These are phyloP conservation scores for Rhodotorula sp. DNA, from an alignment of 1,284 basidiomycete genomes.

Conservation along the genomic window DNA sequence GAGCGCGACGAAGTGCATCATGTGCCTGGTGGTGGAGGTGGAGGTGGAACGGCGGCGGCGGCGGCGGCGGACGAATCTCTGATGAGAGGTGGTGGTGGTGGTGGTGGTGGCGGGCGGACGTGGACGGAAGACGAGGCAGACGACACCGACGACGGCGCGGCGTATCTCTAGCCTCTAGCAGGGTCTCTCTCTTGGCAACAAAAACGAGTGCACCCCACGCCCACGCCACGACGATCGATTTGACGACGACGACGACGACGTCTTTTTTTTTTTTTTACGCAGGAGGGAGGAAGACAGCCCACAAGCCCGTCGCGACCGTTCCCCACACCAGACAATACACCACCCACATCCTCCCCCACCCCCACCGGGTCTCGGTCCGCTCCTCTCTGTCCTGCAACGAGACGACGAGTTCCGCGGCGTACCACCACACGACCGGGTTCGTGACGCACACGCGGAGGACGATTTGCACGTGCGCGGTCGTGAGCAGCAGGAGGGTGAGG, in stretches of 20 bases:
- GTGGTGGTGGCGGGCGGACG: neutral
- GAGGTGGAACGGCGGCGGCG: too few species aligned
- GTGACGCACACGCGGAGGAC: conserved; percentile 73
- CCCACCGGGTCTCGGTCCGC: neutral
- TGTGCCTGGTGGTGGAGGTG: neutral
- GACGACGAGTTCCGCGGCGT: conserved; percentile 62
- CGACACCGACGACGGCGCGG: too few species aligned
- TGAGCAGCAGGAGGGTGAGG: conserved; percentile 63
- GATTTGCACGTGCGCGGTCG: conserved; percentile 87
- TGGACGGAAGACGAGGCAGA: too few species aligned
- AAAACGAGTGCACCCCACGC: too few species aligned
- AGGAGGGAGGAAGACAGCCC: conserved; percentile 84
- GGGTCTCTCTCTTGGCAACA: too few species aligned
- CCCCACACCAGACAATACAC: conserved; percentile 76
- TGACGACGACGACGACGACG: too few species aligned
- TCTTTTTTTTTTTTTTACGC: too few species aligned
- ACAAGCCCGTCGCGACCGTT: conserved; percentile 67
- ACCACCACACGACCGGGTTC: conserved; percentile 83
- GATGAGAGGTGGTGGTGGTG: too few species aligned
- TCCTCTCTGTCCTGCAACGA: neutral
- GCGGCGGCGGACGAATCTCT: conserved; percentile 5
- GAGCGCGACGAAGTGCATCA: neutral
- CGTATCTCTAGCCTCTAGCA: neutral
- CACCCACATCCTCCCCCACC: conserved; percentile 55
- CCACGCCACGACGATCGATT: too few species aligned